Percentiles rank a stretch among this genome's conserved stretches.
phyloP scores from a whole-genome alignment of 805 yeast species.

The Ogataea trehalophila region DNA sequence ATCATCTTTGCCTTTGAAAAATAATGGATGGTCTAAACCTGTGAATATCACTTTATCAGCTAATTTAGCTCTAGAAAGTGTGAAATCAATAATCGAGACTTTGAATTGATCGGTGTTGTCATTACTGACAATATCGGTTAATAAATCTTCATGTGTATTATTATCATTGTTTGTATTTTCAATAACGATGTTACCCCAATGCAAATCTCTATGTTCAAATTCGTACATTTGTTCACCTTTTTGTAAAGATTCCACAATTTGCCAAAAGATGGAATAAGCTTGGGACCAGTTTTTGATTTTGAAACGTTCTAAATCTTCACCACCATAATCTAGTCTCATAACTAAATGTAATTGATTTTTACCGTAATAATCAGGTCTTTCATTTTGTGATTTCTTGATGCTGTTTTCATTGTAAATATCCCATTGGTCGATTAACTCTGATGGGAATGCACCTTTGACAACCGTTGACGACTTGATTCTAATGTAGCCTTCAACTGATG shows the following conservation, averaged over 20 bases:
- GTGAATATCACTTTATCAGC: constrained; percentile 38
- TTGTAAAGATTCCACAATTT: constrained; percentile 43
- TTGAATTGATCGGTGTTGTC: neutral
- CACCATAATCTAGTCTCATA: constrained; percentile 36
- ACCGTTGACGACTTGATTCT: constrained; percentile 39
- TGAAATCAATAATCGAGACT: constrained; percentile 54
- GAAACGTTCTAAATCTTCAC: constrained; percentile 41
- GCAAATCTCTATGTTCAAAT: constrained; percentile 71
- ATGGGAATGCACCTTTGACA: constrained; percentile 43
- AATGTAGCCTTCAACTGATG: constrained; percentile 40
- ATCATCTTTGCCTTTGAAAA: constrained; percentile 56
- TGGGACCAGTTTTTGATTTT: constrained; percentile 35
- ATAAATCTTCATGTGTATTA: constrained; percentile 8
- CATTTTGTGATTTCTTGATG: constrained; percentile 18
- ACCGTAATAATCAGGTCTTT: constrained; percentile 36
- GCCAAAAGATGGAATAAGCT: constrained; percentile 46
- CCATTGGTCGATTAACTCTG: constrained; percentile 38
- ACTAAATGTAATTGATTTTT: constrained; percentile 32
- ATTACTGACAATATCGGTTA: constrained; percentile 1
- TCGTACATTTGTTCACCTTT: constrained; percentile 46
- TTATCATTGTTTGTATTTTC: neutral
- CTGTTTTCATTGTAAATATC: constrained; percentile 30
- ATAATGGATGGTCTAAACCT: constrained; percentile 59
- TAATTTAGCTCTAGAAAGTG: constrained; percentile 45
- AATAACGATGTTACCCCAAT: constrained; percentile 59